Base-by-base conservation (phyloP, 23 red algal genomes). In the Pyropia yezoensis region DNA sequence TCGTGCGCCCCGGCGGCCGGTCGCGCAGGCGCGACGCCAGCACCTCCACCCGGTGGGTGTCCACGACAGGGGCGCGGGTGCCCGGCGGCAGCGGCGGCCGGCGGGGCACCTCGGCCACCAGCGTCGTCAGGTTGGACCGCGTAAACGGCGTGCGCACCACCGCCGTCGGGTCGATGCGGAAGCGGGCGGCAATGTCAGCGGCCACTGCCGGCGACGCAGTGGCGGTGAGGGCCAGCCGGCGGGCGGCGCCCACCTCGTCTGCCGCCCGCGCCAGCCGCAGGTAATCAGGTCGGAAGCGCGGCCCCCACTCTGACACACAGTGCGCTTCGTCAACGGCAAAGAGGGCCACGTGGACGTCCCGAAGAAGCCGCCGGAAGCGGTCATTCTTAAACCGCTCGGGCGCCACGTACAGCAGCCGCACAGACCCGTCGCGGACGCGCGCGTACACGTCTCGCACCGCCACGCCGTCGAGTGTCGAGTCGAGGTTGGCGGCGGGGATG, bases 271-370 rank as follows among this genome's bases (percentile, higher is more conserved):
- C 66, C 14, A 98, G 50, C 17, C 82, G 73, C 27, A 83, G 68
- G 68, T 98, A 98, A 54, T 89, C 85, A 0, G 94, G 94, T 23
- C 94, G 86, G 56, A 98, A 98, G 27, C 74, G 77, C 69, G 86
- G 79, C 1, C 94, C 94, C 94, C 94, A 98, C 49, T 98, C 83
- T 25, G 83, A 90, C 50, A 98, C 76, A 50, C 94, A 98, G 59
- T 98, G 94, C 7, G 94, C 94, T 65, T 98, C 94, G 58, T 98
- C 94, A 15, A 98, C 85, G 49, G 59, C 86, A 45, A 98, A 78
- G 28, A 82, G 64, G 33, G 63, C 70, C 16, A 98, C 57, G 20
- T 58, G 52, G 30, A 82, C 45, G 18, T 59, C 53, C 32, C 71
- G 75, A 1, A 98, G 25, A 0, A 83, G 33, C 21, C 63, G 28